Evolutionary conservation across 495 filamentous ascomycete genomes (phyloP), one percentile per base, ranked within the genome.

Genomic region (Beverwykella pulmonaria): DNA sequence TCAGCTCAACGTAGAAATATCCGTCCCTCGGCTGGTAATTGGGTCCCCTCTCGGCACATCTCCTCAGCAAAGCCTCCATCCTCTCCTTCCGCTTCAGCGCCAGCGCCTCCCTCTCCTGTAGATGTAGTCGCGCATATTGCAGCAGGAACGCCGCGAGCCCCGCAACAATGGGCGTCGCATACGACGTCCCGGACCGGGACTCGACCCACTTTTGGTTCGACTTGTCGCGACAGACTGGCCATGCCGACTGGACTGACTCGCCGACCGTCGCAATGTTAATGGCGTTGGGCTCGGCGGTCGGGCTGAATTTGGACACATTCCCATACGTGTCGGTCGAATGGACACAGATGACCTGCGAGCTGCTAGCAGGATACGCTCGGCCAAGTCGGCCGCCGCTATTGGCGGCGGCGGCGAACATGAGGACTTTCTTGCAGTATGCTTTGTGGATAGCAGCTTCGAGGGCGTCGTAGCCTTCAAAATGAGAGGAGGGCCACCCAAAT

Each of bases 151-250:
- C 59, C 1, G 59, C 59, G 4, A 61, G 5, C 15, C 41, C 59
- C 20, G 59, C 27, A 6, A 46, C 59, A 14, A 61, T 27, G 2
- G 59, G 41, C 1, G 59, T 61, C 29, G 59, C 59, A 52, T 53
- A 48, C 3, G 59, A 61, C 1, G 59, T 57, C 15, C 53, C 53
- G 1, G 53, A 57, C n/a, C n/a, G n/a, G n/a, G n/a, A n/a, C n/a
- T n/a, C n/a, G n/a, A n/a, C n/a, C n/a, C n/a, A n/a, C 53, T 57
- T 57, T 30, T 27, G 8, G 7, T 19, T 15, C 1, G 3, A 10
- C 4, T 32, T n/a, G 1, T 2, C 2, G 8, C n/a, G 4, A 14
- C 7, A 4, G 1, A 1, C 25, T 32, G 53, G 53, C 53, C 53
- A 57, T 19, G 53, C 7, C n/a, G 53, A 57, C 17, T 32, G 2